Percentiles rank a stretch among this genome's conserved stretches.
These are phyloP conservation scores for Fagus sylvatica DNA, from an alignment of 306 rosid species.

Conservation along the genomic window DNA sequence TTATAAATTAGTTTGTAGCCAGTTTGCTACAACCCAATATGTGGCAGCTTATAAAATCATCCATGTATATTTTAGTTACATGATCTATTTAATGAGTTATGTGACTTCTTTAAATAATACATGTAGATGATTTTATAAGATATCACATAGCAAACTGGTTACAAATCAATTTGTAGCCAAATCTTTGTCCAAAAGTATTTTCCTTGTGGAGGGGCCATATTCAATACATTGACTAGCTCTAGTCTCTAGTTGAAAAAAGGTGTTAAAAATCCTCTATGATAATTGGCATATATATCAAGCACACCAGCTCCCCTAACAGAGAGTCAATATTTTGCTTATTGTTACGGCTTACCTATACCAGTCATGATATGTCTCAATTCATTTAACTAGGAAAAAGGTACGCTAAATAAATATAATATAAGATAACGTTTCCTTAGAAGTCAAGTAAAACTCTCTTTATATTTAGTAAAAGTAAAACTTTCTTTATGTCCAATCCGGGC, in stretches of 20 bases:
- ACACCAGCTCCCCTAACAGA: neutral
- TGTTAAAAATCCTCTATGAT: neutral
- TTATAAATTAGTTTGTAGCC: no score
- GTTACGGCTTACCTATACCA: neutral
- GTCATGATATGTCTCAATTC: slow-evolving; percentile 31
- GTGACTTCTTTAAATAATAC: no score
- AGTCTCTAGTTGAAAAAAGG: neutral
- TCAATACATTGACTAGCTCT: neutral
- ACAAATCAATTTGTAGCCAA: no score
- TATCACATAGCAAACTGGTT: no score
- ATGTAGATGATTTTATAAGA: no score
- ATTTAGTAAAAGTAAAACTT: neutral
- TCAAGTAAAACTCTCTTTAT: neutral
- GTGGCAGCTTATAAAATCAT: no score
- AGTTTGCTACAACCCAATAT: no score
- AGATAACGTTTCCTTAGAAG: neutral
- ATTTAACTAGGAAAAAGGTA: slow-evolving; percentile 27
- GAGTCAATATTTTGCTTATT: slow-evolving; percentile 1
- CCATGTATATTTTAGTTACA: no score
- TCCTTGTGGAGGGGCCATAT: neutral
- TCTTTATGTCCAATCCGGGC: neutral
- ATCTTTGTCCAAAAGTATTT: neutral
- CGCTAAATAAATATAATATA: neutral
- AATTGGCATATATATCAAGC: neutral
- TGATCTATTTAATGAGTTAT: no score